Percentiles rank a stretch among this genome's conserved stretches.
phyloP scores from a whole-genome alignment of 75 land plant species.

The Picea glauca region DNA sequence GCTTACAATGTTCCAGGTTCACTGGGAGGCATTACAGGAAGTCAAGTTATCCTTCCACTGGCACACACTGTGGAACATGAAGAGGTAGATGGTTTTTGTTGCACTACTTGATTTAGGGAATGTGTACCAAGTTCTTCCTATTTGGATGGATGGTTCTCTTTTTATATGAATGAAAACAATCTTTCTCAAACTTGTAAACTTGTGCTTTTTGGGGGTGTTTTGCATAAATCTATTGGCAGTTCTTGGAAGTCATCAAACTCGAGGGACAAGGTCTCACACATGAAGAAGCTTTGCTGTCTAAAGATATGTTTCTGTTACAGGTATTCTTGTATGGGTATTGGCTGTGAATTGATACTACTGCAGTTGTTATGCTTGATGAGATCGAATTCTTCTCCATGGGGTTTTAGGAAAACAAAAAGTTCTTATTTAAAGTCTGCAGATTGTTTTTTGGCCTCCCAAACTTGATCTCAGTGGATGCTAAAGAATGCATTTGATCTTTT shows the following conservation, averaged over 20 bases:
- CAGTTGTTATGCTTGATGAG: background rate
- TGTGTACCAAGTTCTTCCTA: background rate
- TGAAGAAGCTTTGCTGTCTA: constrained; percentile 48
- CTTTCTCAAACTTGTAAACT: background rate
- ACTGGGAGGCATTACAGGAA: constrained; percentile 38
- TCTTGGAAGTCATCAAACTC: constrained; percentile 75
- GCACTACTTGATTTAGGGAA: background rate
- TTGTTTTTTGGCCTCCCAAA: no score
- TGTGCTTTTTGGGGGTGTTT: background rate
- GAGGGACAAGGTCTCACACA: constrained; percentile 61
- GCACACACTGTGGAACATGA: constrained; percentile 78
- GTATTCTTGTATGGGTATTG: constrained; percentile 19
- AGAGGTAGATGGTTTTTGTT: constrained; percentile 32
- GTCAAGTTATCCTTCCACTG: constrained; percentile 74
- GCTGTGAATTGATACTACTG: background rate
- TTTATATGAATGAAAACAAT: background rate
- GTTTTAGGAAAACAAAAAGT: no score
- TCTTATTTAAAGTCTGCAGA: no score
- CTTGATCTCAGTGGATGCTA: background rate
- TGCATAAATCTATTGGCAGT: constrained; percentile 24
- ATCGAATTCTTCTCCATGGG: background rate
- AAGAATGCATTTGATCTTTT: background rate
- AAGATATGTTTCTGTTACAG: constrained; percentile 74
- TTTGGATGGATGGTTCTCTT: no score
- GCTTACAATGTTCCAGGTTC: constrained; percentile 51